Conservation (phyloP, 129 eudicot genomes). For the Daucus carota region DH1_v3.0 NC_030382.2:46845001-46845500, state of each 20-base stretch:
- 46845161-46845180: background rate
- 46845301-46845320: background rate
- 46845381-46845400: slow-evolving; percentile 43
- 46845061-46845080: background rate
- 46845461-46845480: background rate
- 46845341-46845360: slow-evolving; percentile 66
- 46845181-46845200: background rate
- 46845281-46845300: background rate
- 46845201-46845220: background rate
- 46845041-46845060: background rate
- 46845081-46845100: background rate
- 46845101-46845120: background rate
- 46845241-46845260: background rate
- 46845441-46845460: background rate
- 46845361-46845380: slow-evolving; percentile 69
- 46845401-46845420: slow-evolving; percentile 16
- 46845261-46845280: background rate
- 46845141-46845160: background rate
- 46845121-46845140: background rate
- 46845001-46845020: background rate
- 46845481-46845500: background rate
- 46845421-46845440: background rate
- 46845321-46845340: background rate
- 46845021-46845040: background rate
- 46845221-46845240: background rate